phyloP scores from a whole-genome alignment of 2,329 filamentous ascomycete species.

The Thermochaetoides dissita region DNA sequence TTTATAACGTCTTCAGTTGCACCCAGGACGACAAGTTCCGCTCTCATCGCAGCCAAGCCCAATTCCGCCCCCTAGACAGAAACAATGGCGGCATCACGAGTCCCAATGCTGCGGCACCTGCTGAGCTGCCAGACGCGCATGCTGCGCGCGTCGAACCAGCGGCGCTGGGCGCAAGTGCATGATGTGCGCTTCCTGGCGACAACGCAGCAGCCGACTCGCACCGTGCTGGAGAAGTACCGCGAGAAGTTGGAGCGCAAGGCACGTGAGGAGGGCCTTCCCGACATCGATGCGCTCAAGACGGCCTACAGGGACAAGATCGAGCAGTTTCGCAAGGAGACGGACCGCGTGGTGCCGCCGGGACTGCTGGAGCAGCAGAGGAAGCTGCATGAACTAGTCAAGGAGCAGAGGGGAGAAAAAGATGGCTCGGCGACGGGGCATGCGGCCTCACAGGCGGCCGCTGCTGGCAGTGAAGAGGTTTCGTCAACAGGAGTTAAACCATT shows the following conservation, averaged over 20 bases:
- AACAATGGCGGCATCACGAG: slow-evolving; percentile 8
- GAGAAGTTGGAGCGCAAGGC: slow-evolving; percentile 76
- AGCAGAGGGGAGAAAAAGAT: no score
- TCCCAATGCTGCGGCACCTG: slow-evolving; percentile 21
- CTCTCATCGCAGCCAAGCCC: background rate
- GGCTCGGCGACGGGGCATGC: no score
- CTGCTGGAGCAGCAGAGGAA: no score
- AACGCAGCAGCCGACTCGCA: slow-evolving; percentile 46
- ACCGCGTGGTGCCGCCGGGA: slow-evolving; percentile 29
- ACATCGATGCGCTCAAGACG: slow-evolving; percentile 63
- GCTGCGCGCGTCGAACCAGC: slow-evolving; percentile 38
- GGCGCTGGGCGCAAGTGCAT: slow-evolving; percentile 81
- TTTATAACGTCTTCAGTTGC: background rate
- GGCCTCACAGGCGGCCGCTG: no score
- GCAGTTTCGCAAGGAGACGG: slow-evolving; percentile 52
- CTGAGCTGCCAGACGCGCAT: slow-evolving; percentile 20
- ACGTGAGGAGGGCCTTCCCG: slow-evolving; percentile 52
- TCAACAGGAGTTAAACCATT: slow-evolving; percentile 29
- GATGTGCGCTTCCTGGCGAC: slow-evolving; percentile 83
- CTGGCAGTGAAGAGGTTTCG: slow-evolving; percentile 5
- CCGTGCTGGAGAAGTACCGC: slow-evolving; percentile 71
- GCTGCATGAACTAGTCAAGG: no score
- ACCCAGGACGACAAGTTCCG: background rate
- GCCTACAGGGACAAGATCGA: slow-evolving; percentile 77
- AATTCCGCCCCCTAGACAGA: background rate